Evolutionary conservation across 2,329 filamentous ascomycete species (phyloP), one percentile per base, ranked within the genome.

Genomic region (Laburnicola sp.): DNA sequence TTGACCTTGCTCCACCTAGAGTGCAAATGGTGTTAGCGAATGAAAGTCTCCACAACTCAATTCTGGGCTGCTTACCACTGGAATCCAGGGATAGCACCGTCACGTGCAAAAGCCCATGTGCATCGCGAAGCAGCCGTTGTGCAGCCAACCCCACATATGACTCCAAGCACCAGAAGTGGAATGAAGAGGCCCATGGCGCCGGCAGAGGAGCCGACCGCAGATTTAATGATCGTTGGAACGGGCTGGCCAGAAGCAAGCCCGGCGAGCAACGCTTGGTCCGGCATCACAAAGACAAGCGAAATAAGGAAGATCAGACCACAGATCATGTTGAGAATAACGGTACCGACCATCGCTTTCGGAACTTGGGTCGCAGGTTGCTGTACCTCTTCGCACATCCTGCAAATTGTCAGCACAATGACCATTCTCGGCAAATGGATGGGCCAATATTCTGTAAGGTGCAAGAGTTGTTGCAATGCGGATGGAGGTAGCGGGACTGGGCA

Each of bases 301-400:
- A 90, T 80, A 58, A 89, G 75, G 74, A 88, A 87, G 57, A 89
- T 71, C 25, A 89, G 77, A 35, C 86, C 86, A 54, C 80, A 82
- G 56, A 86, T 64, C 43, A 80, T 83, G 77, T 89, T 89, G 72
- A 89, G 79, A 59, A 84, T 58, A 59, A 89, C 79, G 57, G 86
- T 86, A 25, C 59, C 76, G 39, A 88, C 85, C 83, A 90, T 87
- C 60, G 86, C 87, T 70, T 86, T 87, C 59, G 86, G 86, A 6
- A 89, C 86, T 69, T 89, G 86, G 2, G 78, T 82, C 0, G 84
- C 78, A 4, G 86, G 86, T 41, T 83, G 75, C 65, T 81, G 78
- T 9, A 88, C 86, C 69, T 89, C 87, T 72, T 90, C 87, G 62
- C 85, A 88, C 86, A 89, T 89, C 56, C 82, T 86, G 31, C n/a